These are phyloP conservation scores for Raddia guianensis DNA, from an alignment of 176 grass and related monocot species.

Conservation along the genomic window DNA sequence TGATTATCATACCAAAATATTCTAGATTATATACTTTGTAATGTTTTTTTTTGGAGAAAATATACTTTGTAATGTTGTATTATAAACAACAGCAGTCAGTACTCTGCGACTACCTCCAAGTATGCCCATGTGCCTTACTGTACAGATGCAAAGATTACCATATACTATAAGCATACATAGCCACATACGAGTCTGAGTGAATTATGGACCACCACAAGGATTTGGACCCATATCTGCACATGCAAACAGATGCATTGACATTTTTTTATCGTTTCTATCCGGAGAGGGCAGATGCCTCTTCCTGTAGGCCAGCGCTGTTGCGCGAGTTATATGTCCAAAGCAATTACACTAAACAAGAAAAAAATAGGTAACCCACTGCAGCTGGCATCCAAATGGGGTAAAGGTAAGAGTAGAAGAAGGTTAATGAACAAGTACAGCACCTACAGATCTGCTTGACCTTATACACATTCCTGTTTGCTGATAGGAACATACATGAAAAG, in stretches of 20 bases:
- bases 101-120: neutral
- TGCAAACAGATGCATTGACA: neutral
- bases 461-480: neutral
- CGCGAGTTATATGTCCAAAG: neutral
- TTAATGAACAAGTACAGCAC: neutral
- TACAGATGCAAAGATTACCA: neutral
- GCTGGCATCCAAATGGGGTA: neutral
- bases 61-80: neutral
- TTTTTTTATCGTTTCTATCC: neutral
- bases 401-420: neutral
- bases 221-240: neutral
- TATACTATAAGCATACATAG: neutral
- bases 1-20: neutral
- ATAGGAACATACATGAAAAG: slow-evolving; percentile 10
- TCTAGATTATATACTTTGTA: neutral
- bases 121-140: neutral
- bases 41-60: too few species aligned
- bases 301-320: neutral
- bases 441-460: neutral
- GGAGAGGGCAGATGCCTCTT: neutral
- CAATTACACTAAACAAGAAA: neutral
- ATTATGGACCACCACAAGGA: neutral
- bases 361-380: neutral
- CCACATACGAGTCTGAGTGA: neutral
- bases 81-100: neutral